phyloP scores from a whole-genome alignment of 2,329 filamentous ascomycete species.

The Akanthomyces dipterigenus region DNA sequence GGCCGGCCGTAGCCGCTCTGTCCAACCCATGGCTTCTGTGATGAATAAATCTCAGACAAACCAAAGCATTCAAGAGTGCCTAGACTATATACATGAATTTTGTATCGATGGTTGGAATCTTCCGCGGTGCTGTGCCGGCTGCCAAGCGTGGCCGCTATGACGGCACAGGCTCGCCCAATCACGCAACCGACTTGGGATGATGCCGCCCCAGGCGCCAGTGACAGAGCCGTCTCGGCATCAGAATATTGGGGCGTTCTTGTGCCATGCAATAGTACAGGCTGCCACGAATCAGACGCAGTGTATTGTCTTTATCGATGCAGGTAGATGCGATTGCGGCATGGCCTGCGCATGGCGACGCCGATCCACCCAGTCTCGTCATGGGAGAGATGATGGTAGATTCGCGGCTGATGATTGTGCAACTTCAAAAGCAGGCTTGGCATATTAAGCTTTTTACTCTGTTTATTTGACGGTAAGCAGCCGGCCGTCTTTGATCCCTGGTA shows the following conservation, averaged over 20 bases:
- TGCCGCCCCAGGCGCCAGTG: too few relatives aligned
- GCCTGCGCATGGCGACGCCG: neutral
- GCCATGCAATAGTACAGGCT: neutral
- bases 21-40: neutral
- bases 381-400: too few relatives aligned
- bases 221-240: too few relatives aligned
- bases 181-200: constrained; percentile 4
- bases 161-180: neutral
- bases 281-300: too few relatives aligned
- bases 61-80: neutral
- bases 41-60: neutral
- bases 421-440: too few relatives aligned
- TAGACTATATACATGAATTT: neutral
- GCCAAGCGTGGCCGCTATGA: neutral
- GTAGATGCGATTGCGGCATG: neutral
- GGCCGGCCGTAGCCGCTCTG: constrained; percentile 1
- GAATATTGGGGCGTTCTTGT: neutral
- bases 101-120: too few relatives aligned
- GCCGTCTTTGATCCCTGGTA: too few relatives aligned
- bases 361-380: neutral
- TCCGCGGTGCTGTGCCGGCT: neutral
- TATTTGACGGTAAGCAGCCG: too few relatives aligned
- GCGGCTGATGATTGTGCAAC: too few relatives aligned
- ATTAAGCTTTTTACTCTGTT: too few relatives aligned
- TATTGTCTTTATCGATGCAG: neutral